A percentile compares a stretch with the other conserved stretches of the same genome.
Conservation (phyloP, 129 eudicot genomes). For the Cynara cardunculus region DNA sequence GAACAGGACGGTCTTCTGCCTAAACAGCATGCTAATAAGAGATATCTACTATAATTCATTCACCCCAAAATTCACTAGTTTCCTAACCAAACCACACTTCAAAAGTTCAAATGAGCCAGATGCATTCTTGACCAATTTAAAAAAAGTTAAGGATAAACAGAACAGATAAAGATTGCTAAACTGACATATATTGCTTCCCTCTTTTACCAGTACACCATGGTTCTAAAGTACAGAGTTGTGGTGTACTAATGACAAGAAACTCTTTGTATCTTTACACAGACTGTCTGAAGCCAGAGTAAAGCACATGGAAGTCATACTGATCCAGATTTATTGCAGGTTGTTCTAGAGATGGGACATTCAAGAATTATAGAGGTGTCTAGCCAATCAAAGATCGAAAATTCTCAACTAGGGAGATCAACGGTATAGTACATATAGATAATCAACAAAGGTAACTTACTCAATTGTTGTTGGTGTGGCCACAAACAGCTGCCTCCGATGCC, state of each 20-base stretch:
- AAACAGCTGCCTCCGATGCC: slow-evolving; percentile 98
- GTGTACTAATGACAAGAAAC: background rate
- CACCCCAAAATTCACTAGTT: background rate
- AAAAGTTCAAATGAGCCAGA: background rate
- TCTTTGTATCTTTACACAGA: background rate
- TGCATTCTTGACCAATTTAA: background rate
- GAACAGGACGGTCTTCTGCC: background rate
- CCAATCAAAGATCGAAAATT: background rate
- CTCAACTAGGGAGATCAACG: background rate
- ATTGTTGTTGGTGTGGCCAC: slow-evolving; percentile 98
- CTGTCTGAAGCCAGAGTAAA: background rate
- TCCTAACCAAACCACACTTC: background rate
- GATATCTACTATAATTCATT: background rate
- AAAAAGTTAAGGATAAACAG: background rate
- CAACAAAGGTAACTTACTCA: slow-evolving; percentile 43
- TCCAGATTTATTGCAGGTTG: background rate
- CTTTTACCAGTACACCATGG: background rate
- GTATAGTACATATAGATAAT: background rate
- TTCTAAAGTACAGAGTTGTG: background rate
- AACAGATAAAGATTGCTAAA: background rate
- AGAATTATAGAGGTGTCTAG: background rate
- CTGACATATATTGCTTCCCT: background rate
- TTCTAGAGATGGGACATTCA: background rate
- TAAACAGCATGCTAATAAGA: background rate
- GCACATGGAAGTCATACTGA: background rate